Evolutionary conservation across 2,329 filamentous ascomycete genomes (phyloP).

Genomic region (Gremmenia infestans): DNA sequence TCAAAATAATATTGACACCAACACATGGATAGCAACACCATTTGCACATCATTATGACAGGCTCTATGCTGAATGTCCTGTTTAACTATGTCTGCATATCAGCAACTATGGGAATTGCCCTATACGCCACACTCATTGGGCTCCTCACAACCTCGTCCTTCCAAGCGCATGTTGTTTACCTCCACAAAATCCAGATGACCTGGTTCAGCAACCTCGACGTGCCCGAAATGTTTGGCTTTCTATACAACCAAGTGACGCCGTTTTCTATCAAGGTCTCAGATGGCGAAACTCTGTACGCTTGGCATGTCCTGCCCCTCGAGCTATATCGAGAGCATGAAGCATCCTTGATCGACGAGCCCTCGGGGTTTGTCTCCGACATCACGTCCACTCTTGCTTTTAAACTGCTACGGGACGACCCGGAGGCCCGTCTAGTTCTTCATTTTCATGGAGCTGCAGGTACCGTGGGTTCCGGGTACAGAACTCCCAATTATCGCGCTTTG

Average conservation of each 20-base stretch:
- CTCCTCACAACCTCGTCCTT: slow-evolving; percentile 39
- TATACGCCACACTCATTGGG: slow-evolving; percentile 42
- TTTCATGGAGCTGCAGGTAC: slow-evolving; percentile 41
- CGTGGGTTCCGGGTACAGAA: slow-evolving; percentile 64
- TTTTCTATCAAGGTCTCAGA: slow-evolving; percentile 72
- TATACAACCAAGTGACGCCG: slow-evolving; percentile 71
- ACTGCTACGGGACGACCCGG: slow-evolving; percentile 56
- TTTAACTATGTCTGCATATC: slow-evolving; percentile 25
- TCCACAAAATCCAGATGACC: slow-evolving; percentile 69
- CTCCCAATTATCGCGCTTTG: slow-evolving; percentile 70
- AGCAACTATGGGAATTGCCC: slow-evolving; percentile 23
- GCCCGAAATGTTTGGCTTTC: slow-evolving; percentile 77
- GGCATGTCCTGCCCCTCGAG: slow-evolving; percentile 79
- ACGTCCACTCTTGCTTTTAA: slow-evolving; percentile 42
- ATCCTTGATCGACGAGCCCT: slow-evolving; percentile 44
- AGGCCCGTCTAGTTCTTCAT: slow-evolving; percentile 53
- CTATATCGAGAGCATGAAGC: slow-evolving; percentile 68
- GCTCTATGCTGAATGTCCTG: background rate
- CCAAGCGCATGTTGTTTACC: slow-evolving; percentile 64
- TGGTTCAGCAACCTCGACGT: slow-evolving; percentile 68
- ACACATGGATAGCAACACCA: background rate
- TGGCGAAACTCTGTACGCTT: slow-evolving; percentile 72
- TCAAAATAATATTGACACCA: too few species aligned
- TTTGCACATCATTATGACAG: background rate
- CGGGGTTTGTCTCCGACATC: slow-evolving; percentile 9